Conservation (phyloP, 805 yeast genomes). For the Schwanniomyces yamadae region DNA sequence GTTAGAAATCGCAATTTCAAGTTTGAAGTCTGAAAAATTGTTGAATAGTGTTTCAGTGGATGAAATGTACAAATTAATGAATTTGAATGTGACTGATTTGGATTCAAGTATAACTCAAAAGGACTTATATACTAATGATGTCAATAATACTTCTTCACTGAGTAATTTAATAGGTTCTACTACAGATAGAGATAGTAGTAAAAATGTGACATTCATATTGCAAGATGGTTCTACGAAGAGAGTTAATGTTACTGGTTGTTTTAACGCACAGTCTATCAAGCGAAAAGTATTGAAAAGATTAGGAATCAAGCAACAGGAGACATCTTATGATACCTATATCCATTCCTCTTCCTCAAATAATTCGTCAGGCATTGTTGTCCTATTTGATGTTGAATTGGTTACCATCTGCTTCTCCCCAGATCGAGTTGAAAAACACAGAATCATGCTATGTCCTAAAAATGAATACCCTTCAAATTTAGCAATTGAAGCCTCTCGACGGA, state of each 20-base stretch:
- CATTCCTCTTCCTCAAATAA: constrained; percentile 35
- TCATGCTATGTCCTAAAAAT: constrained; percentile 62
- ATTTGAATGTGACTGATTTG: constrained; percentile 11
- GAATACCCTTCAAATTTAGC: constrained; percentile 66
- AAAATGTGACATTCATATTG: constrained; percentile 62
- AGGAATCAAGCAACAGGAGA: constrained; percentile 44
- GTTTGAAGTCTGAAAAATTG: constrained; percentile 38
- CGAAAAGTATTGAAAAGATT: constrained; percentile 61
- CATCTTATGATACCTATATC: constrained; percentile 62
- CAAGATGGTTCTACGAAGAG: constrained; percentile 71
- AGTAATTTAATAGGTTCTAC: background rate
- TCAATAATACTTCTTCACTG: background rate
- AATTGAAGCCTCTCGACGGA: constrained; percentile 51
- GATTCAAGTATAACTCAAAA: background rate
- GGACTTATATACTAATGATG: constrained; percentile 8
- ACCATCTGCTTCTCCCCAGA: constrained; percentile 78
- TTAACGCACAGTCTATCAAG: constrained; percentile 76
- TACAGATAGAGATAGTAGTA: constrained; percentile 21
- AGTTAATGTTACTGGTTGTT: constrained; percentile 75
- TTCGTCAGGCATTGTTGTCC: constrained; percentile 31
- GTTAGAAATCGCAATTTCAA: constrained; percentile 56
- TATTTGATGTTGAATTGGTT: constrained; percentile 78
- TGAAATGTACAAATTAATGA: constrained; percentile 21
- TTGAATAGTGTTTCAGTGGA: constrained; percentile 21
- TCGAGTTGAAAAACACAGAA: constrained; percentile 65